Evolutionary conservation across 176 grass and related monocot genomes (phyloP).

Genomic region (Dendrocalamus sinicus): DNA sequence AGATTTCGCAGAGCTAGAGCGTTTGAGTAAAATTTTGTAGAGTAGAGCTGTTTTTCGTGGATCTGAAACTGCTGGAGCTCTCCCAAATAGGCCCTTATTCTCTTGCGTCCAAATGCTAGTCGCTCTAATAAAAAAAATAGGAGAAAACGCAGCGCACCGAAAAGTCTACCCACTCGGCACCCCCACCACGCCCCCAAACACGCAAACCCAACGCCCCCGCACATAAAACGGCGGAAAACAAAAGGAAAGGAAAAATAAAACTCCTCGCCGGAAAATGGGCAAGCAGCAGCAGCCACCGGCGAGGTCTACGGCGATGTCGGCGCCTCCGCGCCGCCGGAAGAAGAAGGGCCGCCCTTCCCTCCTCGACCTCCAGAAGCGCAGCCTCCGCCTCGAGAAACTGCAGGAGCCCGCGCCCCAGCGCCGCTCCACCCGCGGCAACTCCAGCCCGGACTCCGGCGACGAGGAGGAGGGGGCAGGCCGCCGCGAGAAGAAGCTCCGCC

Average conservation of each 20-base stretch:
- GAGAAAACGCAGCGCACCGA: constrained; percentile 32
- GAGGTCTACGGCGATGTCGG: constrained; percentile 70
- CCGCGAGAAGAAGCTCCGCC: constrained; percentile 88
- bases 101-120: too few species aligned
- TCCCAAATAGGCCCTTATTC: too few species aligned
- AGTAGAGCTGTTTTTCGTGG: too few species aligned
- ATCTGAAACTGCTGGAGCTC: too few species aligned
- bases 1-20: too few species aligned
- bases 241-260: not conserved
- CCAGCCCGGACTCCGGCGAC: constrained; percentile 48
- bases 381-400: constrained; percentile 59
- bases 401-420: constrained; percentile 46
- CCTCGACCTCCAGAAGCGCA: constrained; percentile 85
- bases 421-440: constrained; percentile 58
- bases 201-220: constrained; percentile 39
- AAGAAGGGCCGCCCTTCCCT: constrained; percentile 99
- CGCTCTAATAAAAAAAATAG: not conserved
- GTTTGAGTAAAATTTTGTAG: too few species aligned
- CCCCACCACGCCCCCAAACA: constrained; percentile 36
- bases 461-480: constrained; percentile 54
- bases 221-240: constrained; percentile 12
- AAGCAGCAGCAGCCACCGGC: constrained; percentile 71
- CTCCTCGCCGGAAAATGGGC: constrained; percentile 55
- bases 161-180: constrained; percentile 50
- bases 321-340: constrained; percentile 56